A percentile compares a stretch with the other conserved stretches of the same genome.
Conservation (phyloP, 2,329 filamentous ascomycete genomes). For the Cordyceps cicadae region DNA sequence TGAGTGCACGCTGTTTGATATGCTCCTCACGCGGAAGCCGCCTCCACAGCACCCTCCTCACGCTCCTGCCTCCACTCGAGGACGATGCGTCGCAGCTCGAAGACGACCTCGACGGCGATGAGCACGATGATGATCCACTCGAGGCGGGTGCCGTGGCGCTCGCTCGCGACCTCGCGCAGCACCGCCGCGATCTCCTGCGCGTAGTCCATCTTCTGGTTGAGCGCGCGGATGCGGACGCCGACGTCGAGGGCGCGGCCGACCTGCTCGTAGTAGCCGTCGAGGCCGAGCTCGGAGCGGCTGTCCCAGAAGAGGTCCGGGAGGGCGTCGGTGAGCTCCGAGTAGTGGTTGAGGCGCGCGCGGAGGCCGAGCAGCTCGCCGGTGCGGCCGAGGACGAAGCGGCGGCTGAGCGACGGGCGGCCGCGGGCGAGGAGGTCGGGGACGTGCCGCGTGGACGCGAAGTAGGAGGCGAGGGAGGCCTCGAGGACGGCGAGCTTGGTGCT, state of each 20-base stretch:
- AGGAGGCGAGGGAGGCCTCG: constrained; percentile 71
- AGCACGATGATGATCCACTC: constrained; percentile 95
- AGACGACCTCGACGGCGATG: constrained; percentile 85
- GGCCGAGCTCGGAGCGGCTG: constrained; percentile 72
- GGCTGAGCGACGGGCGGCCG: constrained; percentile 46
- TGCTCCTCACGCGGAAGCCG: background rate
- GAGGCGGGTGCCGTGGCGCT: constrained; percentile 78
- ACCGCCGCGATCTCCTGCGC: constrained; percentile 91
- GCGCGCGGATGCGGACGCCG: constrained; percentile 75
- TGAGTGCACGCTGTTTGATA: background rate
- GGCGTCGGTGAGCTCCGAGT: constrained; percentile 91
- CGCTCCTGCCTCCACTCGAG: constrained; percentile 46
- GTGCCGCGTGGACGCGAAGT: constrained; percentile 76
- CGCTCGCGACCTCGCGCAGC: constrained; percentile 76
- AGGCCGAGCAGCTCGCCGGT: constrained; percentile 87
- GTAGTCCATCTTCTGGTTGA: constrained; percentile 98
- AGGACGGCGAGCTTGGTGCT: constrained; percentile 91
- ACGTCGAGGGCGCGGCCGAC: constrained; percentile 87
- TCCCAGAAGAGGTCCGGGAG: constrained; percentile 98
- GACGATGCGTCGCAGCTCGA: constrained; percentile 70
- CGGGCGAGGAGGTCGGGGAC: constrained; percentile 73
- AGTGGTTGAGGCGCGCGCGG: constrained; percentile 88
- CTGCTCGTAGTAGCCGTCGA: constrained; percentile 93
- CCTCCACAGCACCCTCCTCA: constrained; percentile 14
- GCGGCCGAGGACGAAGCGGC: constrained; percentile 80